A percentile compares a stretch with the other conserved stretches of the same genome.
These are phyloP conservation scores for Diaporthe caulivora DNA, from an alignment of 2,329 filamentous ascomycete species.

Conservation along the genomic window DNA sequence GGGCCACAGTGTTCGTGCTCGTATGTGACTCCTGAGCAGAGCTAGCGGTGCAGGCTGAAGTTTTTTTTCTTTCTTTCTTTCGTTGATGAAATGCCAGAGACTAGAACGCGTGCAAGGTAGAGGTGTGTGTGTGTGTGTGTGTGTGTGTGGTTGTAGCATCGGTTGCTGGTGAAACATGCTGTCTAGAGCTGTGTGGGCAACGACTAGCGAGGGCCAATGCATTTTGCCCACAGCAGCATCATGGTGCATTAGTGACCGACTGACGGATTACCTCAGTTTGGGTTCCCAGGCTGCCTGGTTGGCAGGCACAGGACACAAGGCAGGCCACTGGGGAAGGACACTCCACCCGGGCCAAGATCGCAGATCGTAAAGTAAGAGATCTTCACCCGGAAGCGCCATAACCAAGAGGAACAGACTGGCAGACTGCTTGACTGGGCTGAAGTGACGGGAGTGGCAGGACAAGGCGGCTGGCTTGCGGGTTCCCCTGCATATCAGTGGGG, in stretches of 20 bases:
- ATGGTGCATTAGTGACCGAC: slow-evolving; percentile 18
- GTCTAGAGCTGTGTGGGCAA: slow-evolving; percentile 16
- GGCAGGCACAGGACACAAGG: slow-evolving; percentile 1
- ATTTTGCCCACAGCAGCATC: slow-evolving; percentile 1
- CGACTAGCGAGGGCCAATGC: slow-evolving; percentile 18
- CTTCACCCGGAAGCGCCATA: slow-evolving; percentile 5
- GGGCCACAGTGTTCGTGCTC: slow-evolving; percentile 1
- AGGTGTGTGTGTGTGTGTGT: background rate
- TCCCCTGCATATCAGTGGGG: slow-evolving; percentile 23
- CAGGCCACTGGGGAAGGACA: background rate
- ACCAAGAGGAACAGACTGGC: background rate
- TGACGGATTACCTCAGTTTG: background rate
- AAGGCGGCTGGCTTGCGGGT: background rate
- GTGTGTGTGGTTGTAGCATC: slow-evolving; percentile 5
- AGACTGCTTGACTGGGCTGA: background rate
- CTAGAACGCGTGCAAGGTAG: background rate
- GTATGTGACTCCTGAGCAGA: slow-evolving; percentile 16
- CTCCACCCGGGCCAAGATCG: background rate
- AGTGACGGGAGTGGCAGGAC: background rate
- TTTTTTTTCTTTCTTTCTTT: background rate
- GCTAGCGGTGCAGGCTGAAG: background rate
- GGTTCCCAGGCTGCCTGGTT: background rate
- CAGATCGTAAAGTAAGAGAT: slow-evolving; percentile 5
- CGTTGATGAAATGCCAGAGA: background rate
- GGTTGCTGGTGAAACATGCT: slow-evolving; percentile 26